Conservation (phyloP, 2,329 filamentous ascomycete species). For the Mycosphaerella arachidis region DNA sequence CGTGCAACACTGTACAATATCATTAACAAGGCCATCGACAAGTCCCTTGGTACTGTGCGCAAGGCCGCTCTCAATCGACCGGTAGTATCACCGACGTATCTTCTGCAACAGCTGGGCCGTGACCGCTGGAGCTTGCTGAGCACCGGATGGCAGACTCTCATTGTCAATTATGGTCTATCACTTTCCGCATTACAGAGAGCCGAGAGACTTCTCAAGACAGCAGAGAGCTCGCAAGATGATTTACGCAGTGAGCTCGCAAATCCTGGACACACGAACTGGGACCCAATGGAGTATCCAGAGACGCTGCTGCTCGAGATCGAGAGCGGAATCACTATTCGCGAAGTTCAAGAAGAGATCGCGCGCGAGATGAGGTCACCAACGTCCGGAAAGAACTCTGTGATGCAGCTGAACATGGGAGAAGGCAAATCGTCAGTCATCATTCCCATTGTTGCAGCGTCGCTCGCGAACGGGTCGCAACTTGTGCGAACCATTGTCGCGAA, state of each 20-base stretch:
- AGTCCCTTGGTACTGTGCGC: not conserved
- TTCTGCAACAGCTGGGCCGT: conserved; percentile 48
- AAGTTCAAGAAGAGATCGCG: conserved; percentile 60
- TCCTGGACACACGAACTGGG: conserved; percentile 54
- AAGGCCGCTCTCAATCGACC: conserved; percentile 37
- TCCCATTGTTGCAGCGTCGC: conserved; percentile 53
- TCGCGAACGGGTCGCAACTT: conserved; percentile 42
- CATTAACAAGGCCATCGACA: not conserved
- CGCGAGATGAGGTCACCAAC: conserved; percentile 54
- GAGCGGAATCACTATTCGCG: conserved; percentile 57
- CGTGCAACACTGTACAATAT: not conserved
- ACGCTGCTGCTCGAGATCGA: conserved; percentile 67
- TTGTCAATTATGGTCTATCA: conserved; percentile 44
- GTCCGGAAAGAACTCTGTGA: conserved; percentile 49
- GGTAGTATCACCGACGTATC: conserved; percentile 37
- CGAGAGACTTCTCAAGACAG: conserved; percentile 37
- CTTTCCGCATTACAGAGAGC: conserved; percentile 46
- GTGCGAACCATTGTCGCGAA: conserved; percentile 55
- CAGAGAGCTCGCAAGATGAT: conserved; percentile 11
- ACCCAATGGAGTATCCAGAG: conserved; percentile 51
- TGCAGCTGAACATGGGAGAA: conserved; percentile 69
- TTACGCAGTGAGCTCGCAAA: conserved; percentile 44
- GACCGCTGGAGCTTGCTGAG: conserved; percentile 32
- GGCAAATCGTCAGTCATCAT: conserved; percentile 67
- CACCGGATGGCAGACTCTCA: conserved; percentile 33